A percentile compares a stretch with the other conserved stretches of the same genome.
Conservation (phyloP, 352 stramenopile species). For the Phytophthora sp. region DNA sequence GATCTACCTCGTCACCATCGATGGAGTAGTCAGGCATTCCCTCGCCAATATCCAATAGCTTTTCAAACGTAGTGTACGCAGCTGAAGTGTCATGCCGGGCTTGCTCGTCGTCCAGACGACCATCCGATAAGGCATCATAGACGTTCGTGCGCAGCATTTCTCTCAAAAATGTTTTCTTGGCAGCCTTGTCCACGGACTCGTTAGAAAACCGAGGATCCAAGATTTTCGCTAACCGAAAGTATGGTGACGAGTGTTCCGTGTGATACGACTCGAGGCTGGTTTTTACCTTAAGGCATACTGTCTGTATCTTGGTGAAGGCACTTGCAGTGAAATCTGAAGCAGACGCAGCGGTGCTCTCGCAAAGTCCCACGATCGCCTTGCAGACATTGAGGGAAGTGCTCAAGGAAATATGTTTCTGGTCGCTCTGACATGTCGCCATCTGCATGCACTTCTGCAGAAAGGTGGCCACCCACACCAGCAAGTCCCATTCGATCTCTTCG, state of each 20-base stretch:
- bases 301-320: constrained; percentile 70
- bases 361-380: constrained; percentile 81
- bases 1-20: constrained; percentile 78
- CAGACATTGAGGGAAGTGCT: constrained; percentile 84
- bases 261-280: constrained; percentile 71
- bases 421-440: constrained; percentile 79
- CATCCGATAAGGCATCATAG: constrained; percentile 66
- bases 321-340: constrained; percentile 61
- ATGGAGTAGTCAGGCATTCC: constrained; percentile 81
- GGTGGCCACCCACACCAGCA: constrained; percentile 72
- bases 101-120: constrained; percentile 60
- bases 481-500: constrained; percentile 81
- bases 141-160: constrained; percentile 79
- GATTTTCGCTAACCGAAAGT: constrained; percentile 79
- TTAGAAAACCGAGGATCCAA: constrained; percentile 83
- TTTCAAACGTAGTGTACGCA: constrained; percentile 84
- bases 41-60: constrained; percentile 81
- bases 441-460: constrained; percentile 84
- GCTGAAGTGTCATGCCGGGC: constrained; percentile 63
- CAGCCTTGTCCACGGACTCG: constrained; percentile 74
- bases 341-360: constrained; percentile 69
- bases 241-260: constrained; percentile 69
- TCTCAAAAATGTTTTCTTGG: constrained; percentile 79
- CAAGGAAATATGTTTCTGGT: constrained; percentile 79
- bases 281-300: constrained; percentile 80